phyloP scores from a whole-genome alignment of 768 basidiomycete species.

The Amyloporia xantha region DNA sequence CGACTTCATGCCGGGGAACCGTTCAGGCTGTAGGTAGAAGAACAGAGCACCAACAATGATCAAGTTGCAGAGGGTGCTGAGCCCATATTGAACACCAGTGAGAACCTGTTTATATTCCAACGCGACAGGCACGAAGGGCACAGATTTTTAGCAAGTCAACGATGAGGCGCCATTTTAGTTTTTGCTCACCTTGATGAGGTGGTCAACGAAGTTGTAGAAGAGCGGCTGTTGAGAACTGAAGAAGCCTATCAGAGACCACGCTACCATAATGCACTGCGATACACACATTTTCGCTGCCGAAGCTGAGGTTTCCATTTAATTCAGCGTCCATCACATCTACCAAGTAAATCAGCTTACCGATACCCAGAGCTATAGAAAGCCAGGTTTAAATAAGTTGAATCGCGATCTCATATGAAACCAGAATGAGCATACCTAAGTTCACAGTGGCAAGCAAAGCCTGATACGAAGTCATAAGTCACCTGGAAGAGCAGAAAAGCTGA shows the following conservation, averaged over 20 bases:
- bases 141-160: no score
- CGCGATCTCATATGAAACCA: no score
- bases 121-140: no score
- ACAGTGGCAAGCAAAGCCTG: not conserved
- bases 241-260: not conserved
- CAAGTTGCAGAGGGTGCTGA: slow-evolving; percentile 10
- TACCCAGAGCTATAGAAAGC: slow-evolving; percentile 6
- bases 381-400: no score
- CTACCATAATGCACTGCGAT: not conserved
- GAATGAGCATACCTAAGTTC: not conserved
- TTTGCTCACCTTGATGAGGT: slow-evolving; percentile 3
- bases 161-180: no score
- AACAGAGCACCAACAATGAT: slow-evolving; percentile 12
- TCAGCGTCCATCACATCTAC: no score
- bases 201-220: slow-evolving; percentile 11
- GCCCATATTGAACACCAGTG: slow-evolving; percentile 9
- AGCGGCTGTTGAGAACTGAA: slow-evolving; percentile 7
- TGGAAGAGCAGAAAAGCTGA: not conserved
- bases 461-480: not conserved
- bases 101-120: slow-evolving; percentile 6
- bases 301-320: not conserved
- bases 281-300: slow-evolving; percentile 4
- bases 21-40: slow-evolving; percentile 10
- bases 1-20: slow-evolving; percentile 16
- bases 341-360: slow-evolving; percentile 3